Evolutionary conservation across 768 basidiomycete genomes (phyloP), one percentile per base, ranked within the genome.

Genomic region (Boletus bicolor): DNA sequence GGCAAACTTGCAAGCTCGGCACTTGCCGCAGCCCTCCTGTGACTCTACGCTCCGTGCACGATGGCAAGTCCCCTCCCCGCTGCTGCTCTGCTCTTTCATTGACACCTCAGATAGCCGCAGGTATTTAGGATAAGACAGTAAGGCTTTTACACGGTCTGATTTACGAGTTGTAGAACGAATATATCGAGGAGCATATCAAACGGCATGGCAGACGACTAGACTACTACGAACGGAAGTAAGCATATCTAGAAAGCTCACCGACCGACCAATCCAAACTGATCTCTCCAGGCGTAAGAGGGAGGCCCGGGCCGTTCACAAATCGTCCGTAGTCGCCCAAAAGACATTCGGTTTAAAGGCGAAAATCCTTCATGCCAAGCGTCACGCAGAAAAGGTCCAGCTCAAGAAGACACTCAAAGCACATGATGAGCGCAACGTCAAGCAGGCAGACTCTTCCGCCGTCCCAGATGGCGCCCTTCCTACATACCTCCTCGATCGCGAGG

Each of bases 341-440:
- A 84, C 91, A 35, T 96, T 97, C 66, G 97, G 97, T 73, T 78
- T 97, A 63, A 98, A 96, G 76, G 97, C 94, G 61, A 99, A 99
- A 74, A 79, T 98, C n/a, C 86, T 98, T 8, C 97, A 99, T 67
- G 92, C 93, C 37, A 95, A 89, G 72, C 89, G 96, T 57, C 93
- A 98, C 76, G 85, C 92, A 32, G 92, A 99, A 76, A 99, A 98
- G 77, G 93, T 99, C 44, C 93, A 94, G 68, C 89, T 99, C 77
- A 96, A 93, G 76, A 99, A 98, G 80, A 95, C 93, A n/a, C 88
- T 99, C 73, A 98, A 97, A 73, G 94, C 94, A 10, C 97, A 99
- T 77, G 97, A 99, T 75, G 96, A 98, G 73, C 89, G 97, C 58
- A 94, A 98, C 68, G 85, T 98, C 77, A 99, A 98, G 76, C 89